Conservation (phyloP, 352 stramenopile species). For the Blastocystis sp. region DNA sequence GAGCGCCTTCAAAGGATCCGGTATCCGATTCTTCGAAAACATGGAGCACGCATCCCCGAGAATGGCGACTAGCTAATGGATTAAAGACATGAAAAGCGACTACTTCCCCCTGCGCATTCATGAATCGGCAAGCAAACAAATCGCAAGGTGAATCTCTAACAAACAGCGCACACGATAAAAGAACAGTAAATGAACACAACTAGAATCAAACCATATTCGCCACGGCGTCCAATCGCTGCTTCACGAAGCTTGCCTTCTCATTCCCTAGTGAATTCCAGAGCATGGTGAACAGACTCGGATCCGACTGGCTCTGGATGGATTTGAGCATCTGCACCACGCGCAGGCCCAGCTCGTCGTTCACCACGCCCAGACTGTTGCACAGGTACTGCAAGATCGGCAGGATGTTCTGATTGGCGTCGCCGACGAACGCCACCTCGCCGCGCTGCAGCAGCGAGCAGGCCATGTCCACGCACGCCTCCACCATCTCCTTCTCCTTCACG, state of each 20-base stretch:
- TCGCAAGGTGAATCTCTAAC: background rate
- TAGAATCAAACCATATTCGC: background rate
- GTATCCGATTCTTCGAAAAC: background rate
- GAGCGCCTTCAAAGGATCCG: background rate
- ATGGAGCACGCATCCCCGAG: background rate
- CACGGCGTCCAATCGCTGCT: slow-evolving; percentile 1
- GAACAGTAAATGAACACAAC: background rate
- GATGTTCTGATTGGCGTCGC: slow-evolving; percentile 47
- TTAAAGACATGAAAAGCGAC: background rate
- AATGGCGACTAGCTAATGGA: background rate
- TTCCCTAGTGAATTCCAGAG: slow-evolving; percentile 25
- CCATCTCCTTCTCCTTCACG: background rate
- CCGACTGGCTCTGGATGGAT: slow-evolving; percentile 46
- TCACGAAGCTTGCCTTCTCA: background rate
- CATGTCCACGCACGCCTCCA: slow-evolving; percentile 15
- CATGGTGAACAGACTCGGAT: slow-evolving; percentile 33
- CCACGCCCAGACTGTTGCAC: slow-evolving; percentile 11
- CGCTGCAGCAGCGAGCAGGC: slow-evolving; percentile 21
- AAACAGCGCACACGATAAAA: background rate
- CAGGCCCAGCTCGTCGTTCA: slow-evolving; percentile 9
- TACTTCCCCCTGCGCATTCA: background rate
- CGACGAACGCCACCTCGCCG: slow-evolving; percentile 25
- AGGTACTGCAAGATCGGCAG: slow-evolving; percentile 27
- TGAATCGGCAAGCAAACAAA: background rate
- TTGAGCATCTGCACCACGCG: slow-evolving; percentile 44